A percentile compares a stretch with the other conserved stretches of the same genome.
These are phyloP conservation scores for Trichoderma sp. DNA, from an alignment of 2,329 filamentous ascomycete species.

Conservation along the genomic window DNA sequence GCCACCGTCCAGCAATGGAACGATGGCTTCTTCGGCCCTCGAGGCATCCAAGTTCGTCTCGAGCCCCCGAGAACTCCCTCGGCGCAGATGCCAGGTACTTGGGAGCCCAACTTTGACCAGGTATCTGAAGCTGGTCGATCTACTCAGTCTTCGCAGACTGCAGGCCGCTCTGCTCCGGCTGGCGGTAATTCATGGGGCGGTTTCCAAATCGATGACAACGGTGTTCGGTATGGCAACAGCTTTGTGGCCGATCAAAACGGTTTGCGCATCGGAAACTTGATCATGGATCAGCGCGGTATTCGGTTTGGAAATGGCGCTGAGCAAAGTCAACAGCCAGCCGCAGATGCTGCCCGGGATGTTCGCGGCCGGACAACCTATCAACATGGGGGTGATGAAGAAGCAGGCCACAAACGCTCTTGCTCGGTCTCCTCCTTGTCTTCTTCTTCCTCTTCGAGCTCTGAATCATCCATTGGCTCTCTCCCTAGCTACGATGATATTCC, in stretches of 20 bases:
- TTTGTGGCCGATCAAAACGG: conserved; percentile 46
- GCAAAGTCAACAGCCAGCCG: neutral
- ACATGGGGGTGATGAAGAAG: conserved; percentile 16
- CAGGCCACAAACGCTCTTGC: conserved; percentile 30
- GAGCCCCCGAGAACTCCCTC: conserved; percentile 22
- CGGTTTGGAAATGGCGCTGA: conserved; percentile 21
- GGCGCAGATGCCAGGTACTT: conserved; percentile 28
- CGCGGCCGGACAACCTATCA: conserved; percentile 2
- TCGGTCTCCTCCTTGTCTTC: conserved; percentile 37
- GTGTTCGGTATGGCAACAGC: conserved; percentile 41
- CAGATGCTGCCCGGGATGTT: neutral
- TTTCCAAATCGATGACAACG: conserved; percentile 43
- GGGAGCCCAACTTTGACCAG: conserved; percentile 21
- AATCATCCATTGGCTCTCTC: conserved; percentile 50
- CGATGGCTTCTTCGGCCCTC: conserved; percentile 51
- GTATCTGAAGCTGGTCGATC: neutral
- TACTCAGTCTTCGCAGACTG: neutral
- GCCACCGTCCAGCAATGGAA: conserved; percentile 55
- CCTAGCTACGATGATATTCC: conserved; percentile 51
- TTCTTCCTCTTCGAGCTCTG: conserved; percentile 34
- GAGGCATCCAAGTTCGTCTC: conserved; percentile 45
- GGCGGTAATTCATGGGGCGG: conserved; percentile 28
- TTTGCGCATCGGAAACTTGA: conserved; percentile 44
- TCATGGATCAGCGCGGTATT: conserved; percentile 42
- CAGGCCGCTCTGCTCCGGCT: neutral